Percentiles rank a stretch among this genome's conserved stretches.
Conservation (phyloP, 768 basidiomycete genomes). For the Boletus bicolor region DNA sequence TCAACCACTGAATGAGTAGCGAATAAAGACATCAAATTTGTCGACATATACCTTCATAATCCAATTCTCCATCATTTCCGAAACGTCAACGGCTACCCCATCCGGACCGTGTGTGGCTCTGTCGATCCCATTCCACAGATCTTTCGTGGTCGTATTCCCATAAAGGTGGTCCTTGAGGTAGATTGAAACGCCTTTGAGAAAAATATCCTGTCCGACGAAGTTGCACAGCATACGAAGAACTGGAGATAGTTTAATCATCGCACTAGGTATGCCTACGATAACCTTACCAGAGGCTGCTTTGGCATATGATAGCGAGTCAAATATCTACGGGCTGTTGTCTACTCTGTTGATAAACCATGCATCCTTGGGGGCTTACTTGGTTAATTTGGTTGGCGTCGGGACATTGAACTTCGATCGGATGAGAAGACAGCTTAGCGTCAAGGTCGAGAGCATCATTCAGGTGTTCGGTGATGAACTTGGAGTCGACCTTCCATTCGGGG, state of each 20-base stretch:
- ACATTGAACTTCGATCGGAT: slow-evolving; percentile 90
- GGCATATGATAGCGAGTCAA: slow-evolving; percentile 83
- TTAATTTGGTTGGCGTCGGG: slow-evolving; percentile 84
- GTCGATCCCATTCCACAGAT: slow-evolving; percentile 85
- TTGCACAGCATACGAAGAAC: slow-evolving; percentile 93
- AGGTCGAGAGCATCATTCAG: slow-evolving; percentile 74
- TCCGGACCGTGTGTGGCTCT: slow-evolving; percentile 54
- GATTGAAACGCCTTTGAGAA: slow-evolving; percentile 84
- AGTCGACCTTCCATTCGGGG: slow-evolving; percentile 85
- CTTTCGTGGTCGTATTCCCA: slow-evolving; percentile 77
- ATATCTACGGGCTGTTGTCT: slow-evolving; percentile 54
- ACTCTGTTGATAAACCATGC: not conserved
- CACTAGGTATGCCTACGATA: not conserved
- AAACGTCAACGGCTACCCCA: slow-evolving; percentile 51
- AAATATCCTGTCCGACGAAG: slow-evolving; percentile 84
- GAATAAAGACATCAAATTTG: not conserved
- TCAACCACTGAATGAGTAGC: not conserved
- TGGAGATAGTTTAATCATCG: slow-evolving; percentile 16
- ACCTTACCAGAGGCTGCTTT: slow-evolving; percentile 72
- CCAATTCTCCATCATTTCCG: slow-evolving; percentile 89
- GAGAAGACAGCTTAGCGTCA: slow-evolving; percentile 84
- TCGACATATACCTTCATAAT: slow-evolving; percentile 57
- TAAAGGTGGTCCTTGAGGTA: slow-evolving; percentile 90
- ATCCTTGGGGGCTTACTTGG: slow-evolving; percentile 41
- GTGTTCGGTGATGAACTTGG: slow-evolving; percentile 76